Base-by-base conservation (phyloP, 2,329 filamentous ascomycete species). In the Triangularia setosa region DNA sequence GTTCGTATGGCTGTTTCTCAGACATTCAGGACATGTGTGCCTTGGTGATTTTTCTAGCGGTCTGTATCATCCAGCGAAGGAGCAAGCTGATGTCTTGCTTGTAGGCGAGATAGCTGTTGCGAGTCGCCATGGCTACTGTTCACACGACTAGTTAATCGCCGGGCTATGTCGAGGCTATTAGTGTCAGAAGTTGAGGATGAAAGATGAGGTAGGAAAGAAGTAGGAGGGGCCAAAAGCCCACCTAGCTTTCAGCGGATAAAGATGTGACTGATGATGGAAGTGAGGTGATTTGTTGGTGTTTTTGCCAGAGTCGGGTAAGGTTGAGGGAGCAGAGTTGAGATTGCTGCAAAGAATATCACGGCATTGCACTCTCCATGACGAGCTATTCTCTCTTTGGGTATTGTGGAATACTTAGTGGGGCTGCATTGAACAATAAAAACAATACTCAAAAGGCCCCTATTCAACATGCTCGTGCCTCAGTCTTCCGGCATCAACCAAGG, bases 21-120 rank as follows among this genome's bases (percentile, higher is more conserved):
- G 27, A 3, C 2, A 2, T 9, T 48, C 5, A 2, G n/a, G 12
- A 5, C 56, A 23, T 59, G 33, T 2, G 5, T 27, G 57, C 2
- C 14, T 24, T 59, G 57, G 18, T 57, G 28, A 44, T 58, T 58
- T 66, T 66, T 64, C 79, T 80, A 5, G 75, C 78, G 4, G 73
- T 69, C 35, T 75, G 72, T 8, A 80, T 71, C 30, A 80, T 69
- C 78, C 77, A 81, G 62, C 76, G 77, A 2, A 79, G 60, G 0
- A 78, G 65, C 14, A 73, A 69, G 54, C 69, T 75, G 0, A 74
- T 78, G 53, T 81, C 75, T 30, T 70, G 73, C 63, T 80, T 81
- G 69, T 80, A 81, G 5, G 61, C 61, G 21, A 76, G 65, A 27
- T 80, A 80, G 0, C 69, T 60, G 52, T 77, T 77, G 1, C 70